These are phyloP conservation scores for Didymellaceae sp. DNA, from an alignment of 2,329 filamentous ascomycete species.

Conservation along the genomic window DNA sequence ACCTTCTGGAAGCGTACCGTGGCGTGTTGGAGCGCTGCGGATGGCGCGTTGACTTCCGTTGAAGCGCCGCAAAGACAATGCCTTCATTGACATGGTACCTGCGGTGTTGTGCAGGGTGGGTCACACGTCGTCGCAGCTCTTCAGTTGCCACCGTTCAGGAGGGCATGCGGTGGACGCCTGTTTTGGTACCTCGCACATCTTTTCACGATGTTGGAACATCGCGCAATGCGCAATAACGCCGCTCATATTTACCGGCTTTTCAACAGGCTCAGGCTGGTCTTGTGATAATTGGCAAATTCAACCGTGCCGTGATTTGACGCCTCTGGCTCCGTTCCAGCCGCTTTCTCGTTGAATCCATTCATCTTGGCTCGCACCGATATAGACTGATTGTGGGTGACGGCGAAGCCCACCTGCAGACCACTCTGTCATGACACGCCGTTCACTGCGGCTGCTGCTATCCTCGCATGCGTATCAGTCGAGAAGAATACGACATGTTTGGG, in stretches of 20 bases:
- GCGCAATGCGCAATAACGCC: too few species aligned
- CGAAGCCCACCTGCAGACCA: not conserved
- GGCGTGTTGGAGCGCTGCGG: slow-evolving; percentile 3
- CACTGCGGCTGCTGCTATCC: not conserved
- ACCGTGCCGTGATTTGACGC: slow-evolving; percentile 16
- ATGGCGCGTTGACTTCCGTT: slow-evolving; percentile 1
- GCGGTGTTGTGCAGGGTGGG: not conserved
- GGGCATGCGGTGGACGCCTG: too few species aligned
- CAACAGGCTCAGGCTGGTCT: not conserved
- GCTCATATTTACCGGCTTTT: too few species aligned
- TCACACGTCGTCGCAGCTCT: not conserved
- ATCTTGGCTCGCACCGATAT: too few species aligned
- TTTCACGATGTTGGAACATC: too few species aligned
- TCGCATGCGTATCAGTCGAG: not conserved
- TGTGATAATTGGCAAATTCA: slow-evolving; percentile 7
- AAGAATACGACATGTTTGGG: not conserved
- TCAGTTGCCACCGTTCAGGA: not conserved
- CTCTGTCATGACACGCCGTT: not conserved
- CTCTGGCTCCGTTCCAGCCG: slow-evolving; percentile 13
- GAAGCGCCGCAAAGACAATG: not conserved
- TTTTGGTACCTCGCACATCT: too few species aligned
- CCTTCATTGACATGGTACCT: not conserved
- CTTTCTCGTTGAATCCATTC: slow-evolving; percentile 11
- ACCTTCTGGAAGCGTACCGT: slow-evolving; percentile 12
- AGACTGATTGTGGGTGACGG: slow-evolving; percentile 2